Evolutionary conservation across 305 asterid genomes (phyloP).

Genomic region (Lippia alba): DNA sequence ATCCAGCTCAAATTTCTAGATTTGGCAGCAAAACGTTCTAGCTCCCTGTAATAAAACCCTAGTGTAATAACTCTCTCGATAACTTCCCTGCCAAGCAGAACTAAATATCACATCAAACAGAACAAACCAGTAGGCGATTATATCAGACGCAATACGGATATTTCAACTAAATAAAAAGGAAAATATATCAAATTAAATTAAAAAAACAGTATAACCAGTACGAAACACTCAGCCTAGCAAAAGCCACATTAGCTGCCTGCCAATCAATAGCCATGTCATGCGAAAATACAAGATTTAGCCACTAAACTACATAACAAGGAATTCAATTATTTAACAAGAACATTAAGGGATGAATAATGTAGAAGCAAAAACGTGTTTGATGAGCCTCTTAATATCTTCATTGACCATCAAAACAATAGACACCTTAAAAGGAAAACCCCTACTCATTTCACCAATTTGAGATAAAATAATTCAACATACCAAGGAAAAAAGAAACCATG

Average conservation of each 20-base stretch:
- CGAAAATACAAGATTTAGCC: conserved; percentile 7
- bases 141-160: conserved; percentile 3
- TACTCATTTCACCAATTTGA: neutral
- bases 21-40: conserved; percentile 86
- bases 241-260: conserved; percentile 5
- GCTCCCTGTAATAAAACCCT: conserved; percentile 92
- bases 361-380: neutral
- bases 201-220: neutral
- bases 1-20: conserved; percentile 93
- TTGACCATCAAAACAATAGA: conserved; percentile 4
- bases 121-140: conserved; percentile 4
- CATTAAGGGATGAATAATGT: neutral
- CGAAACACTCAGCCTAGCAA: neutral
- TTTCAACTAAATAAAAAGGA: conserved; percentile 10
- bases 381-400: neutral
- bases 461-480: neutral
- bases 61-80: conserved; percentile 83
- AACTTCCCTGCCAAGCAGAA: conserved; percentile 73
- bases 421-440: conserved; percentile 1
- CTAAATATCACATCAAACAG: conserved; percentile 28
- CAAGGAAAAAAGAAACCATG: neutral
- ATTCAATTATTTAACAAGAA: neutral
- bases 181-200: neutral
- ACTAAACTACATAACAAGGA: neutral
- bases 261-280: conserved; percentile 16